A percentile compares a stretch with the other conserved stretches of the same genome.
Evolutionary conservation across 208 protist species (phyloP).

Genomic region (Trypanosomatidae sp.): DNA sequence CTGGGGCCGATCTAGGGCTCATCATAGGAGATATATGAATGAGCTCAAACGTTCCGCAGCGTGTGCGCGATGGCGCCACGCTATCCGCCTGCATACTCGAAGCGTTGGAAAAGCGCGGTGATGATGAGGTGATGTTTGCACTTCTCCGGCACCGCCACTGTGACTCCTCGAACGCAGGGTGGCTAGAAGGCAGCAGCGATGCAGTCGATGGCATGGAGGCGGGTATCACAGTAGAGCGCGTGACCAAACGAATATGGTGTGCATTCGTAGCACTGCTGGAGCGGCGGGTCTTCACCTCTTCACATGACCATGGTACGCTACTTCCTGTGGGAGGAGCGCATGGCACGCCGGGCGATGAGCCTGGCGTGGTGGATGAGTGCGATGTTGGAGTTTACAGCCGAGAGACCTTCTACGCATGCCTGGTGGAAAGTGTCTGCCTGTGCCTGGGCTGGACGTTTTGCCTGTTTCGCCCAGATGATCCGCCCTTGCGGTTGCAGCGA

Average conservation of each 20-base stretch:
- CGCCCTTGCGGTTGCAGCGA: slow-evolving; percentile 24
- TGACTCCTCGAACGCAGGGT: not conserved
- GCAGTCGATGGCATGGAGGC: not conserved
- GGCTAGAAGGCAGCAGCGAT: not conserved
- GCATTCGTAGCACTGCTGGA: slow-evolving; percentile 11
- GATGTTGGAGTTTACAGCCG: slow-evolving; percentile 36
- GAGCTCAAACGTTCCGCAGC: not conserved
- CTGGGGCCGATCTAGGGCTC: not conserved
- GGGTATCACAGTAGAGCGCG: not conserved
- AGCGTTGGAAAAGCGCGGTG: slow-evolving; percentile 11
- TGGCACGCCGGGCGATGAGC: not conserved
- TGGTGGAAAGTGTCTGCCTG: slow-evolving; percentile 52
- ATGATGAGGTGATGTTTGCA: slow-evolving; percentile 21
- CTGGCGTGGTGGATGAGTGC: slow-evolving; percentile 7
- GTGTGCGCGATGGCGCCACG: slow-evolving; percentile 5
- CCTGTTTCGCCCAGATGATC: slow-evolving; percentile 43
- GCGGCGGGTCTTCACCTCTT: slow-evolving; percentile 7
- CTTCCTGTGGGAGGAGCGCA: not conserved
- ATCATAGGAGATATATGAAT: not conserved
- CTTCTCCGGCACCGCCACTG: slow-evolving; percentile 2
- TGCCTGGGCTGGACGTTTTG: slow-evolving; percentile 41
- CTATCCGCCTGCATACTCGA: slow-evolving; percentile 15
- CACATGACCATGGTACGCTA: not conserved
- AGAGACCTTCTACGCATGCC: slow-evolving; percentile 45
- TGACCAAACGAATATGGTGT: slow-evolving; percentile 23